phyloP scores from a whole-genome alignment of 176 grass and related monocot species.

The Paspalum vaginatum region DNA sequence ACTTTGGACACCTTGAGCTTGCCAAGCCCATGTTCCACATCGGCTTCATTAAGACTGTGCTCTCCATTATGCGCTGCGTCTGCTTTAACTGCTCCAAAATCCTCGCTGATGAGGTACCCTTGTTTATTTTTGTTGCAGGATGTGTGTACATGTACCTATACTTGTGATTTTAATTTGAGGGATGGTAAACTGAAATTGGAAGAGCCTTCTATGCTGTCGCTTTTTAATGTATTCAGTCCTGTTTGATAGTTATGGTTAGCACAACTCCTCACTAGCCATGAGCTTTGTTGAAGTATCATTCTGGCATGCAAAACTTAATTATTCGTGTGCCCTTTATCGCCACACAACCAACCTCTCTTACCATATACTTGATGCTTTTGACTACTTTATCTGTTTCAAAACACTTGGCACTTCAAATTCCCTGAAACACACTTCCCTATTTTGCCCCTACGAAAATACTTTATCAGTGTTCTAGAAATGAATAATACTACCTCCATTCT shows the following conservation, averaged over 20 bases:
- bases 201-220: not conserved
- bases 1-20: slow-evolving; percentile 99
- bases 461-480: no score
- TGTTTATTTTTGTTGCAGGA: not conserved
- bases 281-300: not conserved
- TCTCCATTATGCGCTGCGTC: slow-evolving; percentile 97
- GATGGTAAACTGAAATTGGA: slow-evolving; percentile 7
- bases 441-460: no score
- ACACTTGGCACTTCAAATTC: no score
- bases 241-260: not conserved
- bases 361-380: no score
- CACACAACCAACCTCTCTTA: no score
- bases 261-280: not conserved
- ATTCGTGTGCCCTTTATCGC: not conserved
- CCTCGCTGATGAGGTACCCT: slow-evolving; percentile 80
- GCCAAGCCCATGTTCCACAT: slow-evolving; percentile 98
- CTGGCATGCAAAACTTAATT: slow-evolving; percentile 15
- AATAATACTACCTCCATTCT: no score
- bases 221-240: not conserved
- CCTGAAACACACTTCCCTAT: no score
- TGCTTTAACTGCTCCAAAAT: slow-evolving; percentile 99
- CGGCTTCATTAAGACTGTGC: slow-evolving; percentile 92
- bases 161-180: not conserved
- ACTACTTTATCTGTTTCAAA: no score
- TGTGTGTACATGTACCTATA: not conserved